phyloP scores from a whole-genome alignment of 108 stramenopile genomes.

The Bacterosira constricta region DNA sequence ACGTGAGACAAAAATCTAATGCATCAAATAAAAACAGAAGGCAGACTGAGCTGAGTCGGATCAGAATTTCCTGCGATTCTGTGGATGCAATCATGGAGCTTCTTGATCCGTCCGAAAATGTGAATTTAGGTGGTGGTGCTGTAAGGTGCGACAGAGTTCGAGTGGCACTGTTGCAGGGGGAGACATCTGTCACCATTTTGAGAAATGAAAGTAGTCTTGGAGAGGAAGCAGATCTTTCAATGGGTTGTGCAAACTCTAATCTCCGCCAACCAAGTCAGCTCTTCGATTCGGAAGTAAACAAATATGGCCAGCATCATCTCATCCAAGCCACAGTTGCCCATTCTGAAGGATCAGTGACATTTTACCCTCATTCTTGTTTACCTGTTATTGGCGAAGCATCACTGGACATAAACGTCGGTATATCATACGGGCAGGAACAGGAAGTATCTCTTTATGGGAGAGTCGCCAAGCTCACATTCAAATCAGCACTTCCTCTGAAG shows the following conservation, averaged over 20 bases:
- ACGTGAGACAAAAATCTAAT: not conserved
- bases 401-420: not conserved
- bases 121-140: not conserved
- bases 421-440: not conserved
- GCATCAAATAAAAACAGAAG: not conserved
- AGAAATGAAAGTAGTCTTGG: not conserved
- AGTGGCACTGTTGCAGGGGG: slow-evolving; percentile 21
- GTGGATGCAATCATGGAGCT: slow-evolving; percentile 42
- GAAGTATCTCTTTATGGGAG: slow-evolving; percentile 25
- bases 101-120: not conserved
- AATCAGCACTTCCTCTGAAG: slow-evolving; percentile 1
- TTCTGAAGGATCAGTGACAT: slow-evolving; percentile 41
- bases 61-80: slow-evolving; percentile 16
- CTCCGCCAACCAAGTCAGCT: slow-evolving; percentile 11
- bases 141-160: slow-evolving; percentile 18
- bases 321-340: slow-evolving; percentile 13
- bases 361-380: slow-evolving; percentile 35
- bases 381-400: slow-evolving; percentile 11
- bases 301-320: slow-evolving; percentile 3
- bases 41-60: not conserved
- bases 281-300: slow-evolving; percentile 20
- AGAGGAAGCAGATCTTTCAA: not conserved
- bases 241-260: not conserved
- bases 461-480: not conserved
- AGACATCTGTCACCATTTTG: slow-evolving; percentile 1